Conservation (phyloP, 805 yeast genomes). For the Candida patagonica region DNA sequence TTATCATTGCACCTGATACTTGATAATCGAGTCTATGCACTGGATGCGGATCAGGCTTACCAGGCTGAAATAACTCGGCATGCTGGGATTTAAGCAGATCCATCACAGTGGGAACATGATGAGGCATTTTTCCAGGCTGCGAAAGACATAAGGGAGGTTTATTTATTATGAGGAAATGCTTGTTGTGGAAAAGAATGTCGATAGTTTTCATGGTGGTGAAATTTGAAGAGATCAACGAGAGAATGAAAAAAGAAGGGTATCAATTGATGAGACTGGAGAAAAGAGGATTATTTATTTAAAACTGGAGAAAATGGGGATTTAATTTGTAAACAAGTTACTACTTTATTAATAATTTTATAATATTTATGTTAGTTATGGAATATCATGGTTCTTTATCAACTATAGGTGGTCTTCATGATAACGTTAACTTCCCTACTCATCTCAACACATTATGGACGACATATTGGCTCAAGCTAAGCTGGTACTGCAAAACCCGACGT, state of each 20-base stretch:
- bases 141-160: slow-evolving; percentile 15
- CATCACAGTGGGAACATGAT: slow-evolving; percentile 6
- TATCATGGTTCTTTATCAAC: too few species aligned
- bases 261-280: too few species aligned
- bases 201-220: neutral
- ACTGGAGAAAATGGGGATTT: neutral
- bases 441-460: slow-evolving; percentile 11
- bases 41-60: slow-evolving; percentile 7
- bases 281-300: too few species aligned
- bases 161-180: slow-evolving; percentile 14
- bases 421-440: too few species aligned
- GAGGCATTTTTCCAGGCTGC: slow-evolving; percentile 9
- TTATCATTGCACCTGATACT: slow-evolving; percentile 16
- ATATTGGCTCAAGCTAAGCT: slow-evolving; percentile 2
- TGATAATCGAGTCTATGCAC: slow-evolving; percentile 16
- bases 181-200: slow-evolving; percentile 2
- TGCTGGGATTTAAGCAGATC: slow-evolving; percentile 5
- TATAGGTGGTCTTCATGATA: too few species aligned
- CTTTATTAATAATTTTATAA: too few species aligned
- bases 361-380: too few species aligned
- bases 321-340: too few species aligned
- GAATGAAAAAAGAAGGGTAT: too few species aligned
- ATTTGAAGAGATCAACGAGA: too few species aligned
- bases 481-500: slow-evolving; percentile 1
- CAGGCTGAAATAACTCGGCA: slow-evolving; percentile 9